phyloP scores from a whole-genome alignment of 2,329 filamentous ascomycete genomes.

The Sphaerostilbella broomeana region DNA sequence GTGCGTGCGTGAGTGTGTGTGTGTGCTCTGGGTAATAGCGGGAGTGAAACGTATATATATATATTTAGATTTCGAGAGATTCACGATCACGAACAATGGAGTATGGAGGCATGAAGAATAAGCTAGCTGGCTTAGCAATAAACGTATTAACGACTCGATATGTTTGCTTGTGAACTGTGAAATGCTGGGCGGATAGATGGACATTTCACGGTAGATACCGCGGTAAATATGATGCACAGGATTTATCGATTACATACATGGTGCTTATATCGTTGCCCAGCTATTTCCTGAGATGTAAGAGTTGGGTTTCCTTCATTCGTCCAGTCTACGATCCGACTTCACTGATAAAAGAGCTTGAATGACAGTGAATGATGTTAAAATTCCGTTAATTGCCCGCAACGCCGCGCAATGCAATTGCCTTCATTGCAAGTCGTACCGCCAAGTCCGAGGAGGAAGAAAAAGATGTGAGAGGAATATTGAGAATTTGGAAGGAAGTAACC shows the following conservation, averaged over 20 bases:
- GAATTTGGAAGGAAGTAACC: no score
- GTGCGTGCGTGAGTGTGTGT: not conserved
- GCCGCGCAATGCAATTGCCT: constrained; percentile 5
- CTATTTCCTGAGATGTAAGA: no score
- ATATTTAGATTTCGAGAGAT: not conserved
- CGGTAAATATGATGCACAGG: no score
- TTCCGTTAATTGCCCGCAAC: constrained; percentile 3
- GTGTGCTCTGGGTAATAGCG: not conserved
- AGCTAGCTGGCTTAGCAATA: constrained; percentile 10
- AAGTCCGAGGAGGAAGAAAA: not conserved
- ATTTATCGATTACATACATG: no score
- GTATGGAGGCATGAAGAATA: constrained; percentile 2
- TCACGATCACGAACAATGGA: not conserved
- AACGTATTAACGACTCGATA: not conserved
- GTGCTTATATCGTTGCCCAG: no score
- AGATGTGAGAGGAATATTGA: no score
- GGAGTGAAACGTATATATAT: constrained; percentile 3
- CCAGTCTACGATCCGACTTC: no score
- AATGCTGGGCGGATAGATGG: no score
- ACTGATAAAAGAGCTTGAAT: not conserved
- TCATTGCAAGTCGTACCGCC: not conserved
- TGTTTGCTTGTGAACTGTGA: not conserved
- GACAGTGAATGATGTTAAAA: not conserved
- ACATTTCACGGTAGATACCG: no score
- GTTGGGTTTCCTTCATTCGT: no score